Percentiles rank a stretch among this genome's conserved stretches.
phyloP scores from a whole-genome alignment of 2,329 filamentous ascomycete genomes.

The Sporothrix schenckii region DNA sequence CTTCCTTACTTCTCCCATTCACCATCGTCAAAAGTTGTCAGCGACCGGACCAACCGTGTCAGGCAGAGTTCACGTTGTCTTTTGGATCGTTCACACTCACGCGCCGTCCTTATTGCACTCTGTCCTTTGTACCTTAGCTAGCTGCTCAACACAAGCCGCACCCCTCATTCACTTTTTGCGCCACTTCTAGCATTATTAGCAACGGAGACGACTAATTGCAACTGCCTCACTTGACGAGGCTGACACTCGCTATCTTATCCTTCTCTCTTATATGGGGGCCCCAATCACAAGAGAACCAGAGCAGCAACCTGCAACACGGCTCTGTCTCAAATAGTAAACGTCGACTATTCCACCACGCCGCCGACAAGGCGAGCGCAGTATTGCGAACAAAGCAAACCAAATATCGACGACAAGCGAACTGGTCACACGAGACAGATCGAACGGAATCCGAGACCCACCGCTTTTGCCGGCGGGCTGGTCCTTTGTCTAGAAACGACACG shows the following conservation, averaged over 20 bases:
- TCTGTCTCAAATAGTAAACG: neutral
- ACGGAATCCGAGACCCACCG: neutral
- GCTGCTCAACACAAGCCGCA: slow-evolving; percentile 4
- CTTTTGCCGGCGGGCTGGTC: slow-evolving; percentile 1
- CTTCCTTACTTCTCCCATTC: neutral
- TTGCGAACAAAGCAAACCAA: neutral
- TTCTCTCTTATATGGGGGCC: neutral
- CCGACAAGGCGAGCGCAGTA: neutral
- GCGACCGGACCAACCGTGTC: neutral
- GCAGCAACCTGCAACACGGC: neutral
- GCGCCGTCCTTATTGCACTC: neutral
- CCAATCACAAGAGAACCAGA: neutral
- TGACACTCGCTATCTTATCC: neutral
- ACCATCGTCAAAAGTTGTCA: neutral
- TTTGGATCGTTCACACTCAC: neutral
- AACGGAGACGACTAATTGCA: neutral
- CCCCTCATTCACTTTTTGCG: slow-evolving; percentile 8
- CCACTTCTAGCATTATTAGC: neutral
- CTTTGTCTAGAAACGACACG: neutral
- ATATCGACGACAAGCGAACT: neutral
- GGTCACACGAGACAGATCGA: neutral
- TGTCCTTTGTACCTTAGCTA: neutral
- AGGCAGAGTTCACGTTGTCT: neutral
- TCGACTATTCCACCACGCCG: neutral
- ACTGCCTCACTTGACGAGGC: neutral